These are phyloP conservation scores for Lignosus rhinocerotis DNA, from an alignment of 1,284 basidiomycete species.

Conservation along the genomic window DNA sequence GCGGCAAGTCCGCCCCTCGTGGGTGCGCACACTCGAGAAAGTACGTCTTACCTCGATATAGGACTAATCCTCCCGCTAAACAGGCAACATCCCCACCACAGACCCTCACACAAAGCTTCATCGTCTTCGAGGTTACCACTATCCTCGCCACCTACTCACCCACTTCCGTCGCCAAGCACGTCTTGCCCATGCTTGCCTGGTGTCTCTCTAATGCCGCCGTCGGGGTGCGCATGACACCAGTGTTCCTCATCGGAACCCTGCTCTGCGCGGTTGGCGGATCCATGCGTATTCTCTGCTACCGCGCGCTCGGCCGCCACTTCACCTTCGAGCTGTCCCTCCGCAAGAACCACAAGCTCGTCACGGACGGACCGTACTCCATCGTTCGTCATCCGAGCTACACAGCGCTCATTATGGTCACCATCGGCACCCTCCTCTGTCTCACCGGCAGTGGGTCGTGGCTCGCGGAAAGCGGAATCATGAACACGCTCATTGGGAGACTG, in stretches of 20 bases:
- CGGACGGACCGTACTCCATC: slow-evolving; percentile 27
- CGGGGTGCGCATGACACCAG: slow-evolving; percentile 17
- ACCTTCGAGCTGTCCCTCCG: slow-evolving; percentile 28
- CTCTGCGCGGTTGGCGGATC: slow-evolving; percentile 17
- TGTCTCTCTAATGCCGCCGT: slow-evolving; percentile 8
- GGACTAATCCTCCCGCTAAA: not conserved
- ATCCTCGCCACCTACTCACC: slow-evolving; percentile 12
- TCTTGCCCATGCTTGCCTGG: slow-evolving; percentile 12
- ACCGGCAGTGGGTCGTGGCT: slow-evolving; percentile 21
- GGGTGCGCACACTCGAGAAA: slow-evolving; percentile 20
- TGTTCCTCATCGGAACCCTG: slow-evolving; percentile 19
- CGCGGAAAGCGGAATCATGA: slow-evolving; percentile 16
- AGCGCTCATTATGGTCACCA: slow-evolving; percentile 18
- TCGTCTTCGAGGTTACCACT: slow-evolving; percentile 16
- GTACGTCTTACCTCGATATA: not conserved
- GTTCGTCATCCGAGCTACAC: slow-evolving; percentile 29
- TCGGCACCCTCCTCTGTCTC: slow-evolving; percentile 15
- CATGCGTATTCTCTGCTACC: slow-evolving; percentile 25
- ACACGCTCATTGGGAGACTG: slow-evolving; percentile 11
- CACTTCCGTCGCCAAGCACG: not conserved
- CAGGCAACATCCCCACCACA: not conserved
- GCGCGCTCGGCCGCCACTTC: slow-evolving; percentile 26
- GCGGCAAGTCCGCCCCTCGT: slow-evolving; percentile 17
- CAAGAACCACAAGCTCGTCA: slow-evolving; percentile 24
- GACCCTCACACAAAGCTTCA: slow-evolving; percentile 16